Percentiles rank a stretch among this genome's conserved stretches.
These are phyloP conservation scores for Penicillium thymicola DNA, from an alignment of 2,329 filamentous ascomycete species.

Conservation along the genomic window DNA sequence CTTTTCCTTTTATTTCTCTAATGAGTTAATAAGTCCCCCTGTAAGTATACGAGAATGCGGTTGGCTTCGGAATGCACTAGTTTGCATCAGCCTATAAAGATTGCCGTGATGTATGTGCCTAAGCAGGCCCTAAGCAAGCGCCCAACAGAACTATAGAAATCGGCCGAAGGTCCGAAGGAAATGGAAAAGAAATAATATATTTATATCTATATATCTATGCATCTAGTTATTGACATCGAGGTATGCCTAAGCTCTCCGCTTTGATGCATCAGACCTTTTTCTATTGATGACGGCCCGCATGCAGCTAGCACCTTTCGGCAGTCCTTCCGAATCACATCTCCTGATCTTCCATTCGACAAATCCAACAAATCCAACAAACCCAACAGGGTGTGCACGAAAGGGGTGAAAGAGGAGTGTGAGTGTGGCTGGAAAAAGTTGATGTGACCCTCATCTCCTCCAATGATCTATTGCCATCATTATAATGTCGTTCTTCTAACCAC, in stretches of 20 bases:
- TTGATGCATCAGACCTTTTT: slow-evolving; percentile 3
- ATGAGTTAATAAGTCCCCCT: not conserved
- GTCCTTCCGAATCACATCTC: slow-evolving; percentile 3
- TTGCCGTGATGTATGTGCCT: slow-evolving; percentile 3
- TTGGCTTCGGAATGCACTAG: slow-evolving; percentile 7
- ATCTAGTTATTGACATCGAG: slow-evolving; percentile 2
- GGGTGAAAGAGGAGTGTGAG: not conserved
- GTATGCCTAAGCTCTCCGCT: not conserved
- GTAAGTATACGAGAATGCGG: slow-evolving; percentile 14
- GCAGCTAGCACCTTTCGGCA: slow-evolving; percentile 9
- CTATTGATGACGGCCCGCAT: slow-evolving; percentile 6
- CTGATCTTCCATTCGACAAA: not conserved
- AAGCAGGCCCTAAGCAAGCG: not conserved
- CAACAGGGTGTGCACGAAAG: too few relatives aligned
- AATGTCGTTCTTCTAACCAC: not conserved
- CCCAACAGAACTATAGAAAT: not conserved
- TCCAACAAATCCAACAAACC: too few relatives aligned
- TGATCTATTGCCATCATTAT: not conserved
- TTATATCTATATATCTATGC: not conserved
- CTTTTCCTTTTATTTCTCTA: not conserved
- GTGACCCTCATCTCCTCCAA: not conserved
- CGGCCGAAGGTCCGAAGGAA: not conserved
- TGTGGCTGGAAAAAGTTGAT: not conserved
- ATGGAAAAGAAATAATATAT: not conserved
- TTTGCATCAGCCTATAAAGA: not conserved